A percentile compares a stretch with the other conserved stretches of the same genome.
Conservation (phyloP, 805 yeast species). For the Nakazawaea populi region DNA sequence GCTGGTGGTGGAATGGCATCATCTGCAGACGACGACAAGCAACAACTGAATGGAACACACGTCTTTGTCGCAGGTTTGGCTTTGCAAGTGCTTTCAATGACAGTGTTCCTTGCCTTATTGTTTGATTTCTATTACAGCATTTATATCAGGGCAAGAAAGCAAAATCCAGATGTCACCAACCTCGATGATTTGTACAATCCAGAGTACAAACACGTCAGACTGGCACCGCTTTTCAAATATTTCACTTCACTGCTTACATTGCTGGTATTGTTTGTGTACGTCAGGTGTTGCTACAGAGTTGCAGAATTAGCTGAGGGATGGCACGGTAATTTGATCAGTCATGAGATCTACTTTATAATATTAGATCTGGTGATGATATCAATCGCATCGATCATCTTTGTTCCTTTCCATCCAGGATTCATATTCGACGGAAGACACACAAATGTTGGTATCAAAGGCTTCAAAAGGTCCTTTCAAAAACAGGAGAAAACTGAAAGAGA, state of each 20-base stretch:
- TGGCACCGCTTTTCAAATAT: conserved; percentile 27
- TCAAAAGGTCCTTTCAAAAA: neutral
- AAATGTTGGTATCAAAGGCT: conserved; percentile 11
- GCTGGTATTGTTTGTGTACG: conserved; percentile 40
- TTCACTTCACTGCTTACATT: conserved; percentile 26
- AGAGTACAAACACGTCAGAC: conserved; percentile 29
- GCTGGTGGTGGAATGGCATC: conserved; percentile 75
- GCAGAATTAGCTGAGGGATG: conserved; percentile 72
- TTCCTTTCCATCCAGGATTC: conserved; percentile 60
- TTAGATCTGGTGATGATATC: conserved; percentile 61
- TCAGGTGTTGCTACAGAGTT: conserved; percentile 69
- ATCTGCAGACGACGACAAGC: conserved; percentile 21
- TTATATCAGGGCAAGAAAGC: conserved; percentile 18
- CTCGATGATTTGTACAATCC: conserved; percentile 29
- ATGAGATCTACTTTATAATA: conserved; percentile 52
- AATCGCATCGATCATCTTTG: conserved; percentile 37
- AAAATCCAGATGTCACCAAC: conserved; percentile 19
- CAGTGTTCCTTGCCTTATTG: conserved; percentile 48
- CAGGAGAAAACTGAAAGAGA: neutral
- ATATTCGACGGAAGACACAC: conserved; percentile 33
- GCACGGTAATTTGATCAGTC: conserved; percentile 56
- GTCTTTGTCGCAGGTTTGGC: conserved; percentile 76
- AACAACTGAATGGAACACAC: conserved; percentile 41
- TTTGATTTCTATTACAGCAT: conserved; percentile 38
- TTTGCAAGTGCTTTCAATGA: conserved; percentile 69